phyloP scores from a whole-genome alignment of 768 basidiomycete genomes.

The Chalciporus sphaerocephalus region DNA sequence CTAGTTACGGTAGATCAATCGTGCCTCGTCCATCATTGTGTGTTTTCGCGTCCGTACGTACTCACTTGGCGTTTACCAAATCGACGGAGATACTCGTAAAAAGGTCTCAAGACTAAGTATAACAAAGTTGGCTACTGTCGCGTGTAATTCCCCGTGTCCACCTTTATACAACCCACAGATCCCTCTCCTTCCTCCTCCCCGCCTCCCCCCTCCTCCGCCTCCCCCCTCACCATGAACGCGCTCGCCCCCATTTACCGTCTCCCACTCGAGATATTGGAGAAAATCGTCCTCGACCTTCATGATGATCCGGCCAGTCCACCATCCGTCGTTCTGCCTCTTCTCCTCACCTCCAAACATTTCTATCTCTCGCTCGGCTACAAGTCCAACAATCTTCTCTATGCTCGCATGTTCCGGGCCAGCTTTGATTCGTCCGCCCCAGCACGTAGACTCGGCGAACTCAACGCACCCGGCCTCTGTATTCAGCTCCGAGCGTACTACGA shows the following conservation, averaged over 20 bases:
- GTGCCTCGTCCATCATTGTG: slow-evolving; percentile 1
- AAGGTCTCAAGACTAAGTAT: slow-evolving; percentile 5
- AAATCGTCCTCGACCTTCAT: slow-evolving; percentile 46
- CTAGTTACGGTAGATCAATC: neutral
- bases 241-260: slow-evolving; percentile 30
- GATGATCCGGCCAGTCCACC: slow-evolving; percentile 27
- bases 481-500: slow-evolving; percentile 39
- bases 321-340: slow-evolving; percentile 42
- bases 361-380: slow-evolving; percentile 31
- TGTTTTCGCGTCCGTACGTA: neutral
- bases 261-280: slow-evolving; percentile 44
- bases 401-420: slow-evolving; percentile 48
- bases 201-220: slow-evolving; percentile 15
- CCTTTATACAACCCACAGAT: neutral
- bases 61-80: slow-evolving; percentile 9
- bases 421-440: slow-evolving; percentile 53
- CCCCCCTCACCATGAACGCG: slow-evolving; percentile 9
- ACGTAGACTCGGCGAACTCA: slow-evolving; percentile 47
- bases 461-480: slow-evolving; percentile 32
- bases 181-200: slow-evolving; percentile 1
- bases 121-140: slow-evolving; percentile 3
- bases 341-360: slow-evolving; percentile 40
- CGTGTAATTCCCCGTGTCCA: slow-evolving; percentile 1
- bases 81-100: slow-evolving; percentile 9
- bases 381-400: slow-evolving; percentile 39